Percentiles rank a stretch among this genome's conserved stretches.
Conservation (phyloP, 1,139 yeast genomes). For the Zygosaccharomyces sapae region DNA sequence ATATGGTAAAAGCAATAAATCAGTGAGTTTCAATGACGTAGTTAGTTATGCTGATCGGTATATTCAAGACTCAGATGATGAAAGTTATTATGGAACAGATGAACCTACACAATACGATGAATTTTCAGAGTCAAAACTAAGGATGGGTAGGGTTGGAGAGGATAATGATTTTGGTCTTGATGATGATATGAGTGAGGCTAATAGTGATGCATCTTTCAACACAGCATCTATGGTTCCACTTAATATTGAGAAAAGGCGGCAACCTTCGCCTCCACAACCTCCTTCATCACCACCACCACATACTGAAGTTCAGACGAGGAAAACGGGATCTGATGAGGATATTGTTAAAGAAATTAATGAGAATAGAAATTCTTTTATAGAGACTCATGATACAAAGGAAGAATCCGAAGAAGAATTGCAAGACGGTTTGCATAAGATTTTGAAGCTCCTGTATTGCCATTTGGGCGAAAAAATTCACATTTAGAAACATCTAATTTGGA, state of each 20-base stretch:
- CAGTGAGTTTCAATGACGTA: conserved; percentile 39
- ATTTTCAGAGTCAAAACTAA: conserved; percentile 26
- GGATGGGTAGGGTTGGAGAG: conserved; percentile 17
- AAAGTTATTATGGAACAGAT: conserved; percentile 17
- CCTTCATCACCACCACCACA: background rate
- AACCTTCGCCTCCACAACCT: conserved; percentile 6
- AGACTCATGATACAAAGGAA: conserved; percentile 5
- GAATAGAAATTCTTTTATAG: conserved; percentile 4
- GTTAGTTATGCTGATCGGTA: conserved; percentile 36
- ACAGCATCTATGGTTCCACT: conserved; percentile 30
- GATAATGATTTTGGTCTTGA: conserved; percentile 8
- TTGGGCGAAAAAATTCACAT: conserved; percentile 19
- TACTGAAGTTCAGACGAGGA: conserved; percentile 1
- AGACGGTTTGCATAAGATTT: conserved; percentile 29
- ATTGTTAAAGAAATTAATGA: conserved; percentile 2
- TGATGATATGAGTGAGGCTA: conserved; percentile 37
- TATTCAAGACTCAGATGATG: conserved; percentile 27
- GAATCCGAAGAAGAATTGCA: conserved; percentile 10
- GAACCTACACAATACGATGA: conserved; percentile 31
- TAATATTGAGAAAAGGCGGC: conserved; percentile 29
- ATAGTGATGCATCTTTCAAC: conserved; percentile 35
- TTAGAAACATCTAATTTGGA: conserved; percentile 31
- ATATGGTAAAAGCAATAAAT: conserved; percentile 29
- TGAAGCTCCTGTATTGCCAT: conserved; percentile 34
- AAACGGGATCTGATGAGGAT: conserved; percentile 1